Evolutionary conservation across 345 rosid species (phyloP).

Genomic region (Camelina hispida): DNA sequence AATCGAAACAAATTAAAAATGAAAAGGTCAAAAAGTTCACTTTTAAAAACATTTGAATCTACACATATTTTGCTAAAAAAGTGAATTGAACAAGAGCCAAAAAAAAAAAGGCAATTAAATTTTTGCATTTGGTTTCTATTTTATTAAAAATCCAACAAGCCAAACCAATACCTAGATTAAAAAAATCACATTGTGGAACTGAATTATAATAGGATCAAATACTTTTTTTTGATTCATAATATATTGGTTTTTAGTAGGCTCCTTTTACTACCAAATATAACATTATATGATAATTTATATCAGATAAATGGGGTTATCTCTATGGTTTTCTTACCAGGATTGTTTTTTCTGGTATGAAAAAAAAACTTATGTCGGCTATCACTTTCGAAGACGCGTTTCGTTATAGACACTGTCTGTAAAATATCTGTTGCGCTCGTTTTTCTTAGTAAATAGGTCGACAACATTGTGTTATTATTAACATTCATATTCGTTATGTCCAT

Average conservation of each 20-base stretch:
- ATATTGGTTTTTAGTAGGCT: not conserved
- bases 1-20: not conserved
- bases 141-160: not conserved
- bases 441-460: not conserved
- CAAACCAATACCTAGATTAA: not conserved
- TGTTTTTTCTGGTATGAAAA: not conserved
- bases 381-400: not conserved
- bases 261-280: no score
- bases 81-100: not conserved
- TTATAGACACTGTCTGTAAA: not conserved
- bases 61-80: not conserved
- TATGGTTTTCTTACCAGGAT: not conserved
- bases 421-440: not conserved
- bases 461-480: not conserved
- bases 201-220: no score
- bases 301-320: no score
- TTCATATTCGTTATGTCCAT: not conserved
- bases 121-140: not conserved
- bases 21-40: no score
- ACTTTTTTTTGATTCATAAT: no score
- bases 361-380: conserved; percentile 1
- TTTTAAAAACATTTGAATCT: not conserved
- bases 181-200: not conserved
- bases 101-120: no score
- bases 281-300: no score